Base-by-base conservation (phyloP, 805 yeast species). In the Suhomyces sp. region DNA sequence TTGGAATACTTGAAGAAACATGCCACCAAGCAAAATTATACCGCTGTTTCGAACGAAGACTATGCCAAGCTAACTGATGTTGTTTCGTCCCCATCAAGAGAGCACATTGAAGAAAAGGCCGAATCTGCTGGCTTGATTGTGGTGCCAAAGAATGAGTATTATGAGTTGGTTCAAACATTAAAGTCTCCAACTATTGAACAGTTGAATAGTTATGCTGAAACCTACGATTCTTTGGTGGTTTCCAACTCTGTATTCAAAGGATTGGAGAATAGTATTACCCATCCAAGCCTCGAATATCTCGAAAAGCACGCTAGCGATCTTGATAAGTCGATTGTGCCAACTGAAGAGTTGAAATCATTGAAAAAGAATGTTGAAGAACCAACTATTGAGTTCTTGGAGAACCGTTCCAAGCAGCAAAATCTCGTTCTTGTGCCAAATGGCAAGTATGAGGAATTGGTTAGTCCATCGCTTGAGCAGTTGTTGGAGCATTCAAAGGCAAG, bases 1-100 rank as follows among this genome's bases (percentile, higher is more conserved):
- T 13, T 64, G 6, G 73, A 68, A 0, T 60, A 64, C 43, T 39
- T 79, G 29, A 59, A 51, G 33, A 53, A 49, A 4, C 63, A 66
- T 31, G 69, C 76, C 0, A 40, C 31, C 3, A 49, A 55, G 7
- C 50, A 37, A 21, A 33, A 50, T 19, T 44, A 51, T 15, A 20
- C 55, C 3, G 43, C 59, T 2, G 48, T 60, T 25, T 48, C 60
- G 1, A 49, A 53, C 3, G 58, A 53, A 13, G 62, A 61, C 20
- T 57, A 53, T 27, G 43, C 48, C 8, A 48, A 52, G 17, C 51
- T 60, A 33, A 49, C 53, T 33, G 47, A 51, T 7, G 37, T 57
- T 13, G 53, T 49, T 2, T 47, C 53, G 8, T 45, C 59, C 9
- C 62, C 62, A 13, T 48, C 58, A 22, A 47, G 50, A 19, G 58